Base-by-base conservation (phyloP, 2,329 filamentous ascomycete genomes). In the Cadophora sp. region DNA sequence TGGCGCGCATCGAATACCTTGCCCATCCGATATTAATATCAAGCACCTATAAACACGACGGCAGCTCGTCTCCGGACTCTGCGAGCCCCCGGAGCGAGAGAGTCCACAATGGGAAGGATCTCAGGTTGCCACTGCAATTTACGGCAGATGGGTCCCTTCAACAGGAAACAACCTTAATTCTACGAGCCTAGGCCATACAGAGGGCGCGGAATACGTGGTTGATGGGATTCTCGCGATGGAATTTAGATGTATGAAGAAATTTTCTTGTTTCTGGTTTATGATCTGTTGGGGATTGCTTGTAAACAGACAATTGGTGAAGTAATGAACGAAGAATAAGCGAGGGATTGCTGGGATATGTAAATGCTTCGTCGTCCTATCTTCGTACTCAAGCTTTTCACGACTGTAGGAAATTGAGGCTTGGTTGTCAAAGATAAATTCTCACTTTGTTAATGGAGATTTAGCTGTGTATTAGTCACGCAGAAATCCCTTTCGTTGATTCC, bases 1-100 rank as follows among this genome's bases (percentile, higher is more conserved):
- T 40, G 55, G 55, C 31, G 29, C 55, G 55, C 55, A 37, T 58
- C 55, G 16, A 58, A 12, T 40, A 58, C 29, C 19, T 34, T 58
- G 29, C 31, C 31, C 19, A 6, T 31, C 31, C 12, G 8, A 37
- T 58, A 40, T 58, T 58, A 58, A 37, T 58, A 40, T 9, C 26
- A 55, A 31, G 51, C 51, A 55, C 31, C 26, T n/a, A 29, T 31
- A 19, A 12, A n/a, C 5, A 31, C 12, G 16, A 31, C 51, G 11
- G 51, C 3, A 31, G 16, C 16, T 7, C n/a, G n/a, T n/a, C 26
- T 55, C 27, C 27, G 27, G 51, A 29, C 51, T 31, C 27, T 4
- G 16, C 11, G 51, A n/a, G 16, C 14, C 26, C 8, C 51, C 26
- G 51, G 6, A n/a, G 27, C 27, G 51, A 55, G 26, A 6, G 1